These are phyloP conservation scores for Fusarium luffae DNA, from an alignment of 2,329 filamentous ascomycete species.

Conservation along the genomic window DNA sequence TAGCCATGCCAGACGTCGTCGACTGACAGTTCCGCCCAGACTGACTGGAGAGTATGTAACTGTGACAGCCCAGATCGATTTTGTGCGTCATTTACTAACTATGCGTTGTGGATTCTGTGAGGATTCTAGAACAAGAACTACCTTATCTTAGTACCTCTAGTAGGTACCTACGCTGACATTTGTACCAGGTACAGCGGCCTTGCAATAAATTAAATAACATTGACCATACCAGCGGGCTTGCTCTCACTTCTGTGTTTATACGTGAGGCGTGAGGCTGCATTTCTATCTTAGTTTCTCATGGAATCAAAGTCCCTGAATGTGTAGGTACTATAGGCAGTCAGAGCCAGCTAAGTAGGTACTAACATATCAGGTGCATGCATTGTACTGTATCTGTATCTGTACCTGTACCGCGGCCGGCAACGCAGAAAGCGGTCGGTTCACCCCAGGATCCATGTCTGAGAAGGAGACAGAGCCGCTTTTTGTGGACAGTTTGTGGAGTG, in stretches of 20 bases:
- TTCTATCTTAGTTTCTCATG: background rate
- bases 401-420: conserved; percentile 34
- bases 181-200: background rate
- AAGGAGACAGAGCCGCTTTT: conserved; percentile 26
- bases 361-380: background rate
- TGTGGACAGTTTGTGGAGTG: conserved; percentile 30
- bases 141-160: background rate
- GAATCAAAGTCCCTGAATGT: background rate
- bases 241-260: background rate
- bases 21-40: conserved; percentile 26
- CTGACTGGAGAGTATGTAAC: conserved; percentile 15
- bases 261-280: background rate
- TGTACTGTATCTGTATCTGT: background rate
- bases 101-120: background rate
- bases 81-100: conserved; percentile 23
- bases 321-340: background rate
- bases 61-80: background rate
- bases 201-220: background rate
- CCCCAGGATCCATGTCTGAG: conserved; percentile 6
- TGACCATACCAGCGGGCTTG: background rate
- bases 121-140: conserved; percentile 21
- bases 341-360: too few relatives aligned
- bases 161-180: background rate
- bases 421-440: conserved; percentile 26
- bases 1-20: conserved; percentile 14